These are phyloP conservation scores for Elsinoe australis DNA, from an alignment of 2,329 filamentous ascomycete species.

Conservation along the genomic window DNA sequence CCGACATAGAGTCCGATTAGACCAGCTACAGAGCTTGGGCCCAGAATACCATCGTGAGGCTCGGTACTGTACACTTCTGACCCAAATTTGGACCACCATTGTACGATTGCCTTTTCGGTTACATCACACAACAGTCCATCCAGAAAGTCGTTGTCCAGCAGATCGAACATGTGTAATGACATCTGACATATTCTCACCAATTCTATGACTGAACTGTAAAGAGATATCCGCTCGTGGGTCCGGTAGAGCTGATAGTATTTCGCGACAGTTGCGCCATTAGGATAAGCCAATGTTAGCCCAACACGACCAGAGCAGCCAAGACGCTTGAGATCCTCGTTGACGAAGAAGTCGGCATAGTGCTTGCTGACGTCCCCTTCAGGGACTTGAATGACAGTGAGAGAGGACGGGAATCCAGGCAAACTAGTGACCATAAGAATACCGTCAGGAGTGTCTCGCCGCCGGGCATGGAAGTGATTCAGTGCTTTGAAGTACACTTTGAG, in stretches of 20 bases:
- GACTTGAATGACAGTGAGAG: constrained; percentile 82
- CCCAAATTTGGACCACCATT: constrained; percentile 96
- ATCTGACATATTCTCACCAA: constrained; percentile 87
- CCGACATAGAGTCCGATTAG: constrained; percentile 83
- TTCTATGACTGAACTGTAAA: constrained; percentile 74
- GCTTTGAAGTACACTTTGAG: constrained; percentile 80
- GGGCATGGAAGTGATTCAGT: constrained; percentile 75
- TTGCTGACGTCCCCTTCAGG: constrained; percentile 77
- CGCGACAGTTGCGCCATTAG: constrained; percentile 71
- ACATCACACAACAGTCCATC: constrained; percentile 90
- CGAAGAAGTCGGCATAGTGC: constrained; percentile 76
- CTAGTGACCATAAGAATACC: constrained; percentile 93
- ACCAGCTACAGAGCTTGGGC: constrained; percentile 83
- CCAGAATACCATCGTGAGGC: constrained; percentile 84
- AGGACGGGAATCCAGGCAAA: constrained; percentile 82
- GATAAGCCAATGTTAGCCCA: constrained; percentile 70
- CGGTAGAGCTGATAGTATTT: constrained; percentile 91
- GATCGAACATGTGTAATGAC: constrained; percentile 78
- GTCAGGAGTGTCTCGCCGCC: constrained; percentile 70
- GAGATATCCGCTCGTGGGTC: constrained; percentile 71
- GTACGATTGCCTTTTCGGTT: constrained; percentile 78
- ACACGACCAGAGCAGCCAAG: constrained; percentile 85
- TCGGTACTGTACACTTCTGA: constrained; percentile 88
- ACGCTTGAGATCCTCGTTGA: constrained; percentile 90
- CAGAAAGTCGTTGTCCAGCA: constrained; percentile 78